Conservation (phyloP, 1,284 basidiomycete genomes). For the Leccinum griseonigrum region DNA sequence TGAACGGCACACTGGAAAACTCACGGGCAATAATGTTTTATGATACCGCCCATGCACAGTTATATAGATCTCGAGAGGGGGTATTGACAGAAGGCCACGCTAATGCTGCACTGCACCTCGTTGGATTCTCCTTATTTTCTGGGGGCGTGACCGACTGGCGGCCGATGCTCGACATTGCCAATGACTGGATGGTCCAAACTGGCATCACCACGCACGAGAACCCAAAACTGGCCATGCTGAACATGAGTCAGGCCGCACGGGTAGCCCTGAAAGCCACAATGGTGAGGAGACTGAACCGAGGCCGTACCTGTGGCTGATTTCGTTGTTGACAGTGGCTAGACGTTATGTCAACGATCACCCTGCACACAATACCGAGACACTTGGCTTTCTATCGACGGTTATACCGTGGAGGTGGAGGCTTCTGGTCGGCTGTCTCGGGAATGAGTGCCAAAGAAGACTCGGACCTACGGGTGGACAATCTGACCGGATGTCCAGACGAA, state of each 20-base stretch:
- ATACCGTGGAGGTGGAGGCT: slow-evolving; percentile 40
- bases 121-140: slow-evolving; percentile 65
- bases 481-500: slow-evolving; percentile 74
- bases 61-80: slow-evolving; percentile 37
- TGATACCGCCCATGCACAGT: slow-evolving; percentile 57
- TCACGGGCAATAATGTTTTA: slow-evolving; percentile 65
- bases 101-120: slow-evolving; percentile 69
- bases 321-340: slow-evolving; percentile 62
- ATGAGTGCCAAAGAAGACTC: slow-evolving; percentile 29
- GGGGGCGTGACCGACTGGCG: slow-evolving; percentile 67
- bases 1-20: slow-evolving; percentile 51
- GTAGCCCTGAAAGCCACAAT: slow-evolving; percentile 67
- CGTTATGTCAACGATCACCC: slow-evolving; percentile 63
- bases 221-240: slow-evolving; percentile 53
- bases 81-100: slow-evolving; percentile 64
- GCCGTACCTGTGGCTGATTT: slow-evolving; percentile 6
- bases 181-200: slow-evolving; percentile 69
- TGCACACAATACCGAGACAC: slow-evolving; percentile 62
- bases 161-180: slow-evolving; percentile 59
- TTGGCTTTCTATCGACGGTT: slow-evolving; percentile 63
- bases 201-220: slow-evolving; percentile 61
- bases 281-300: slow-evolving; percentile 43
- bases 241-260: slow-evolving; percentile 50
- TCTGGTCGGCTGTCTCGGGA: slow-evolving; percentile 32
- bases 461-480: slow-evolving; percentile 56